Percentiles rank a stretch among this genome's conserved stretches.
Conservation (phyloP, 2,329 filamentous ascomycete species). For the Fusarium compactum region DNA sequence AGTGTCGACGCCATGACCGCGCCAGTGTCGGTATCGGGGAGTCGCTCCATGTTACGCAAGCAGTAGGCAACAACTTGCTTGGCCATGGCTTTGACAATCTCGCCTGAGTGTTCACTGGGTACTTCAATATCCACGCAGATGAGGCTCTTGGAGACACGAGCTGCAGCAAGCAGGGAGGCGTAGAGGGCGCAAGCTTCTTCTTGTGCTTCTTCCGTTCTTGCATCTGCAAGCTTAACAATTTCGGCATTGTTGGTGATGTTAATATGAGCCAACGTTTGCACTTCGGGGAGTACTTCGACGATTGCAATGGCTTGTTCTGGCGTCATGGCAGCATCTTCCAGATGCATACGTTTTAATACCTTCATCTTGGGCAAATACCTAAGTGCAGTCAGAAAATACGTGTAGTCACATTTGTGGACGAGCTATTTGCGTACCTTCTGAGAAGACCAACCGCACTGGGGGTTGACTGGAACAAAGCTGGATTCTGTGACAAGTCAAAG, state of each 20-base stretch:
- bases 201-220: slow-evolving; percentile 81
- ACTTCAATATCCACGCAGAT: slow-evolving; percentile 94
- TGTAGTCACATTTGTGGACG: background rate
- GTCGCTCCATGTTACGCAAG: slow-evolving; percentile 87
- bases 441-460: slow-evolving; percentile 81
- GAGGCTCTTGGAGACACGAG: slow-evolving; percentile 83
- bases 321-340: slow-evolving; percentile 85
- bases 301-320: slow-evolving; percentile 91
- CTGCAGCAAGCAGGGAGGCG: slow-evolving; percentile 89
- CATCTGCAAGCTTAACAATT: slow-evolving; percentile 76
- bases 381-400: slow-evolving; percentile 13
- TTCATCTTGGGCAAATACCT: slow-evolving; percentile 83
- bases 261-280: slow-evolving; percentile 83
- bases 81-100: slow-evolving; percentile 90
- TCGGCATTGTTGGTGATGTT: slow-evolving; percentile 86
- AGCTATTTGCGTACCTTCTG: slow-evolving; percentile 70
- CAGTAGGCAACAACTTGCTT: slow-evolving; percentile 97
- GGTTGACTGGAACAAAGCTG: slow-evolving; percentile 77
- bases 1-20: slow-evolving; percentile 59
- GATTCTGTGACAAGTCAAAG: slow-evolving; percentile 93
- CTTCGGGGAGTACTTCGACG: slow-evolving; percentile 90
- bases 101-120: slow-evolving; percentile 82
- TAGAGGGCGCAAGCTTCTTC: slow-evolving; percentile 96
- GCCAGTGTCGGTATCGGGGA: slow-evolving; percentile 74
- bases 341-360: slow-evolving; percentile 84